Conservation (phyloP, 2,329 filamentous ascomycete species). For the Endoconidiophora laricicola region DNA sequence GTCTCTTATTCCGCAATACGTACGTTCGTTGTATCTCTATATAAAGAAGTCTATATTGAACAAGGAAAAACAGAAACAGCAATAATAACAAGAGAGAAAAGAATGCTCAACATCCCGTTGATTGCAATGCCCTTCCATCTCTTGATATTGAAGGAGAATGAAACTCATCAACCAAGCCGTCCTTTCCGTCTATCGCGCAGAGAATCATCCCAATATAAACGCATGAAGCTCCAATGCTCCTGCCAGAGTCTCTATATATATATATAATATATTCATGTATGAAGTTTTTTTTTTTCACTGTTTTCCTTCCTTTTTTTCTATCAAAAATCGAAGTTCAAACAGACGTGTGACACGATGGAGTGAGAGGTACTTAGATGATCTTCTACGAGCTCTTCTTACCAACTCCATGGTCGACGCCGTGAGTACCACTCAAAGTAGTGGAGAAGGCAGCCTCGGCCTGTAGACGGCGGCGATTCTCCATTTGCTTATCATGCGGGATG, state of each 20-base stretch:
- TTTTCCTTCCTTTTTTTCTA: background rate
- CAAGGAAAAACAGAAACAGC: background rate
- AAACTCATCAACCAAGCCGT: no score
- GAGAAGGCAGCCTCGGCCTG: conserved; percentile 11
- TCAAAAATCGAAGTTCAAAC: background rate
- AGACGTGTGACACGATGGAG: no score
- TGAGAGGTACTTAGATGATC: no score
- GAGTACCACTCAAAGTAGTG: conserved; percentile 12
- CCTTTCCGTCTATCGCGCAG: no score
- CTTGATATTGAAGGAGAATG: background rate
- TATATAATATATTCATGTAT: background rate
- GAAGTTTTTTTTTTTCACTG: background rate
- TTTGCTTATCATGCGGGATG: conserved; percentile 49
- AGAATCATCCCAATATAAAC: no score
- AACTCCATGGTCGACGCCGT: conserved; percentile 11
- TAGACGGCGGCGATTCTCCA: conserved; percentile 28
- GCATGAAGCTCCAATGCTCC: no score
- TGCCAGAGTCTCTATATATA: background rate
- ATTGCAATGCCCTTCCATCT: background rate
- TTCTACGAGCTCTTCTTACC: conserved; percentile 13
- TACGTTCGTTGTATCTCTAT: no score
- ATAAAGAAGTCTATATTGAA: conserved; percentile 1
- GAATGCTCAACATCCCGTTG: background rate
- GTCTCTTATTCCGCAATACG: no score
- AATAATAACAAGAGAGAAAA: background rate